Base-by-base conservation (phyloP, 1,139 yeast species). In the Yamadazyma buinensis region DNA sequence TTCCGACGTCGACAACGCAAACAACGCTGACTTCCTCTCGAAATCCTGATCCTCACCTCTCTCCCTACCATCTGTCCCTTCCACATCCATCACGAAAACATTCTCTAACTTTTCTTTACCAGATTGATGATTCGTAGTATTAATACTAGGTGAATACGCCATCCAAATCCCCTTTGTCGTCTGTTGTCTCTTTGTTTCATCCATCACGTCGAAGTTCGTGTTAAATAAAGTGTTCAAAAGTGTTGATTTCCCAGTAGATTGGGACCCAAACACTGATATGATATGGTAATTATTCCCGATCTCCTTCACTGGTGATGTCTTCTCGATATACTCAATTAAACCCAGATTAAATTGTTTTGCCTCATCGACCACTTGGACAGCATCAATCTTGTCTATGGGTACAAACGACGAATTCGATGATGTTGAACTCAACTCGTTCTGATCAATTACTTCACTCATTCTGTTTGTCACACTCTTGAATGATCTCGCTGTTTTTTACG, bases 1-100 rank as follows among this genome's bases (percentile, higher is more conserved):
- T 54, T 92, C 98, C 13, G 95, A 80, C 0, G 97, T 90, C 7
- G 97, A 79, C 41, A 92, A 66, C 0, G 98, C 97, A 68, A 92
- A 92, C 33, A 94, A 64, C 0, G 98, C 97, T 2, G 97, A 90
- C 53, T 92, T 92, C 40, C 98, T 75, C 59, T 92, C 98, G 59
- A 92, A 92, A 57, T 92, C 98, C 58, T 92, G 97, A 57, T 92
- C 98, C 49, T 92, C 98, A 12, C 98, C 98, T 39, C 97, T 75
- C 60, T 92, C 98, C 43, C 97, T 75, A 30, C 98, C 98, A 61
- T 92, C 98, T 2, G 97, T 88, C 30, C 98, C 98, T 61, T 92
- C 98, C 14, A 92, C 97, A 55, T 92, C 98, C 76, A 92, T 73
- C 2, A 92, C 95, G 47, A 88, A 74, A n/a, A 88, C 66, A 44